Percentiles rank a stretch among this genome's conserved stretches.
Evolutionary conservation across 1,284 basidiomycete genomes (phyloP).

Genomic region (Leccinum angustisporum): DNA sequence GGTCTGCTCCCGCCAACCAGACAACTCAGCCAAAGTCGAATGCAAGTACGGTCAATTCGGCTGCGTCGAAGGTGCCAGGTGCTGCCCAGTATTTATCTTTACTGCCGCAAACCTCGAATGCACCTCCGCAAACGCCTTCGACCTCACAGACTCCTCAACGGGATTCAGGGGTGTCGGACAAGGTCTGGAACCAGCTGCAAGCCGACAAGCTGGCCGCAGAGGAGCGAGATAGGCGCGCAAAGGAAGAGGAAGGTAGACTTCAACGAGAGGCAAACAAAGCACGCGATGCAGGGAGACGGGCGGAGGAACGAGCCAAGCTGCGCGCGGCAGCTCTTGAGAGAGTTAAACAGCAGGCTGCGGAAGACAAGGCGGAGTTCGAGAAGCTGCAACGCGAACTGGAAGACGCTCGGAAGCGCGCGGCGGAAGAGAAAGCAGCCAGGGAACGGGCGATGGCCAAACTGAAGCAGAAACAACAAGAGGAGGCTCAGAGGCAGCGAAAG

Average conservation of each 20-base stretch:
- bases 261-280: slow-evolving; percentile 10
- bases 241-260: slow-evolving; percentile 30
- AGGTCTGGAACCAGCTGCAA: slow-evolving; percentile 45
- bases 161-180: slow-evolving; percentile 47
- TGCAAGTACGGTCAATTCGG: background rate
- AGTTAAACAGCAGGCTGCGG: slow-evolving; percentile 17
- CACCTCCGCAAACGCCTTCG: background rate
- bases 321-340: slow-evolving; percentile 13
- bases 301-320: slow-evolving; percentile 10
- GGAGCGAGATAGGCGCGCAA: slow-evolving; percentile 19
- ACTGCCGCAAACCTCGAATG: slow-evolving; percentile 1
- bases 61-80: background rate
- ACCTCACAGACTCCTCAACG: slow-evolving; percentile 23
- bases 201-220: slow-evolving; percentile 35
- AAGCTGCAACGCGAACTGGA: slow-evolving; percentile 27
- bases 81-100: background rate
- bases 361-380: slow-evolving; percentile 21
- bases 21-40: background rate
- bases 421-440: slow-evolving; percentile 23
- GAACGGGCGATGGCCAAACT: slow-evolving; percentile 35
- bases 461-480: slow-evolving; percentile 36
- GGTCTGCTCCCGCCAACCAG: background rate
- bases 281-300: slow-evolving; percentile 21
- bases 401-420: slow-evolving; percentile 23
- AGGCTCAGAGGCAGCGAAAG: slow-evolving; percentile 32